Evolutionary conservation across 495 filamentous ascomycete genomes (phyloP), one percentile per base, ranked within the genome.

Genomic region (Aspergillus sparsus): DNA sequence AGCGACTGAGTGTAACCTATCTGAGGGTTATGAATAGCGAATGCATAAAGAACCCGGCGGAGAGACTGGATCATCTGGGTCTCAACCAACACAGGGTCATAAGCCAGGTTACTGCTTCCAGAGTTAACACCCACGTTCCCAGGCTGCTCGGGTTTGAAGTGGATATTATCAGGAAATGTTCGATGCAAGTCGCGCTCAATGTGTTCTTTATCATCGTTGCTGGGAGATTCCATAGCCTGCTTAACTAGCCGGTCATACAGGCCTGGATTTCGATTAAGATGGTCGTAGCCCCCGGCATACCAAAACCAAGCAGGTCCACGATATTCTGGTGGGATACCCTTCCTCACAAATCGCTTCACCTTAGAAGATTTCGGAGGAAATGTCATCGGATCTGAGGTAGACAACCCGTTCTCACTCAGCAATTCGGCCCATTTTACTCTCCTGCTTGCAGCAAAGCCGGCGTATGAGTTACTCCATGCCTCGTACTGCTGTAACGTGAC

Each of bases 1-100:
- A 98, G 84, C 10, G 91, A 96, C 68, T 98, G 94, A 58, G 94
- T 98, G 69, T 98, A 98, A 16, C 94, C 94, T 65, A 97, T 90
- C 57, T 83, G 81, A 2, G 94, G 93, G 59, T 90, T 92, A 74
- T 96, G 88, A 32, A 96, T 82, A 7, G 94, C 87, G 71, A 96
- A 98, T 8, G 93, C 91, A 64, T 89, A 87, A 37, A 98, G 82
- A 8, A 98, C 91, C 27, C 90, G 85, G 16, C 94, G 87, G 2
- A 98, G 82, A 0, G 91, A 85, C 46, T 83, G 76, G 32, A 98
- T 85, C 64, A 97, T 90, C 7, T 86, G 78, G 0, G 88, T 89
- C 70, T 98, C 93, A 6, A 74, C 73, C 4, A 78, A 68, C 35
- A 81, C 73, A 49, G 69, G 67, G 13, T 62, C 60, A 15, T 68